Conservation (phyloP, 148 eudicot genomes). For the Rheum nobile region DNA sequence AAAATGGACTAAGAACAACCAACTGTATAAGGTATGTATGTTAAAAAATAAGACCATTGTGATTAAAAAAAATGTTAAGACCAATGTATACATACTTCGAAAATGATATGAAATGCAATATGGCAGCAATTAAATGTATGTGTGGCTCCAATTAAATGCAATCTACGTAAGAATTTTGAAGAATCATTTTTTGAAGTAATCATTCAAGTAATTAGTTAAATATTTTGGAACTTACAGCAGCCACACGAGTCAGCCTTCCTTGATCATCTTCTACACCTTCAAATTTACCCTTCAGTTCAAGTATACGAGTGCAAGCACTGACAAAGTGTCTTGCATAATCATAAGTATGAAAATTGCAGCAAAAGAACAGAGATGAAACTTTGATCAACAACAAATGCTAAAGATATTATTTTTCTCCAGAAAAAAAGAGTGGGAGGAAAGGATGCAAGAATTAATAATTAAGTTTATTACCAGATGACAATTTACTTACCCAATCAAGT, state of each 20-base stretch:
- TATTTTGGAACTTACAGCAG: conserved; percentile 46
- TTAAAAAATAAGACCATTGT: too few species aligned
- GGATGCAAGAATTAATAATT: conserved; percentile 88
- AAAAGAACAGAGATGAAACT: neutral
- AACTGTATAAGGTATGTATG: neutral
- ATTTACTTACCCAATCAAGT: too few species aligned
- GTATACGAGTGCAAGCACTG: too few species aligned
- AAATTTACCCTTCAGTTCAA: too few species aligned
- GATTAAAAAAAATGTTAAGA: neutral
- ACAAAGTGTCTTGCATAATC: too few species aligned
- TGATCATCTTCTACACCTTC: too few species aligned
- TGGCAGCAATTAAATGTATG: neutral
- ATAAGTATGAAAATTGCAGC: too few species aligned
- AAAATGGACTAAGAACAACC: neutral
- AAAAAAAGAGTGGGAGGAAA: conserved; percentile 28
- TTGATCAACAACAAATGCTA: neutral
- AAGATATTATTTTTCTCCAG: neutral
- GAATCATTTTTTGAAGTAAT: neutral
- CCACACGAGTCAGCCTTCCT: too few species aligned
- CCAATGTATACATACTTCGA: neutral
- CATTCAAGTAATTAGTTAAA: neutral
- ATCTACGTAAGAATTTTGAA: too few species aligned
- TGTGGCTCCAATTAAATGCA: neutral
- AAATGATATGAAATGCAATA: neutral
- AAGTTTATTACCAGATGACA: too few species aligned